phyloP scores from a whole-genome alignment of 2,329 filamentous ascomycete species.

The Penicillium janthinellum region DNA sequence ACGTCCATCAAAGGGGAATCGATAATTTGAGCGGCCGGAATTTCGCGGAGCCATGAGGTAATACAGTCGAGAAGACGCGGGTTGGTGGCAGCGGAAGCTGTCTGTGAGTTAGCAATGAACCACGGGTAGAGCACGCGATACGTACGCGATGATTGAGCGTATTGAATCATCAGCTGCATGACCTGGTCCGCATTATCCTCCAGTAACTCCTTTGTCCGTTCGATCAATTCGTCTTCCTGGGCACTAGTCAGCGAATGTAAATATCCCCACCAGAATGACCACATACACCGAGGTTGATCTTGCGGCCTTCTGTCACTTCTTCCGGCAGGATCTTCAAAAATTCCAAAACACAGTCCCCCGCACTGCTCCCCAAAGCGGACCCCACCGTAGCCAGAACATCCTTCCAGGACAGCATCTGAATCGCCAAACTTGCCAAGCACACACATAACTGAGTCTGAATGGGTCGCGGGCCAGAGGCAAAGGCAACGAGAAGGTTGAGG shows the following conservation, averaged over 20 bases:
- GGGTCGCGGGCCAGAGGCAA: slow-evolving; percentile 76
- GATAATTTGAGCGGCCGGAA: slow-evolving; percentile 79
- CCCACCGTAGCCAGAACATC: slow-evolving; percentile 85
- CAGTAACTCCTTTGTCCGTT: slow-evolving; percentile 84
- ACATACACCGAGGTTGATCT: slow-evolving; percentile 94
- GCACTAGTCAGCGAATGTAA: not conserved
- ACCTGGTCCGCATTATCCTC: slow-evolving; percentile 89
- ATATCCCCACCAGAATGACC: too few species aligned
- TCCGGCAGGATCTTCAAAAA: slow-evolving; percentile 96
- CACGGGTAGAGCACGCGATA: slow-evolving; percentile 4
- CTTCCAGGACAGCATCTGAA: slow-evolving; percentile 95
- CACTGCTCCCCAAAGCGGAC: slow-evolving; percentile 67
- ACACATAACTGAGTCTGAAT: slow-evolving; percentile 92
- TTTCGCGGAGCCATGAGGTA: slow-evolving; percentile 93
- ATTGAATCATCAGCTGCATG: slow-evolving; percentile 82
- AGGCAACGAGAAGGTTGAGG: slow-evolving; percentile 76
- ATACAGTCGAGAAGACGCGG: slow-evolving; percentile 93
- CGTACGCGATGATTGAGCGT: slow-evolving; percentile 85
- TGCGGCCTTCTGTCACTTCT: slow-evolving; percentile 98
- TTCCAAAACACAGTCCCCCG: slow-evolving; percentile 85
- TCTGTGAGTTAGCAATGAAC: slow-evolving; percentile 22
- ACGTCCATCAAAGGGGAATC: slow-evolving; percentile 81
- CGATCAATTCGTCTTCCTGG: slow-evolving; percentile 89
- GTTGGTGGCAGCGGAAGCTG: slow-evolving; percentile 77
- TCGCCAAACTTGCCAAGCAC: slow-evolving; percentile 89